Conservation (phyloP, 148 eudicot species). For the Gaultheria prostrata region DNA sequence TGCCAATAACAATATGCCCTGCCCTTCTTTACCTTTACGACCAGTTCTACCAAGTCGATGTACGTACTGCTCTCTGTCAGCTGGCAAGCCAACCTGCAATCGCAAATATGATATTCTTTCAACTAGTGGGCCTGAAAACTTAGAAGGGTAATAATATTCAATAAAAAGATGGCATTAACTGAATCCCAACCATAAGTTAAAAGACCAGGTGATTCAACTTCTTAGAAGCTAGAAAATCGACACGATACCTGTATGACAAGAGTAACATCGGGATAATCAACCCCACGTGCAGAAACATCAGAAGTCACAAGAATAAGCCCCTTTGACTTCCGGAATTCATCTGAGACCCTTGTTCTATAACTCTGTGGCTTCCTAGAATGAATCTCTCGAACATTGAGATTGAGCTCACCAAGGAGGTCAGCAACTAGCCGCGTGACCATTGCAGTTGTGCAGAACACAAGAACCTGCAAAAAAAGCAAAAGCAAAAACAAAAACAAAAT, state of each 20-base stretch:
- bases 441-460: slow-evolving; percentile 98
- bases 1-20: slow-evolving; percentile 77
- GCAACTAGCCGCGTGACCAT: slow-evolving; percentile 96
- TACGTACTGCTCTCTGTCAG: slow-evolving; percentile 87
- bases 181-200: background rate
- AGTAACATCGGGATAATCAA: slow-evolving; percentile 96
- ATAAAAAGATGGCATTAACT: background rate
- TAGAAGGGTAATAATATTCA: background rate
- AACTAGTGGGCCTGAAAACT: background rate
- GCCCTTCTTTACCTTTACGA: slow-evolving; percentile 95
- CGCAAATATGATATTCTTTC: slow-evolving; percentile 6
- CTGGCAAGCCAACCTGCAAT: slow-evolving; percentile 75
- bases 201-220: background rate
- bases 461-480: slow-evolving; percentile 48
- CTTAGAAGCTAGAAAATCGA: background rate
- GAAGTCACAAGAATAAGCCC: slow-evolving; percentile 95
- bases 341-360: slow-evolving; percentile 83
- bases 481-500: background rate
- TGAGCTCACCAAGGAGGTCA: slow-evolving; percentile 80
- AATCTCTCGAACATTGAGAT: slow-evolving; percentile 92
- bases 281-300: slow-evolving; percentile 98
- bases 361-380: slow-evolving; percentile 94
- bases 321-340: slow-evolving; percentile 87
- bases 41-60: slow-evolving; percentile 99
- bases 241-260: slow-evolving; percentile 82